Evolutionary conservation across 257 asterid genomes (phyloP).

Genomic region (Ballota nigra): DNA sequence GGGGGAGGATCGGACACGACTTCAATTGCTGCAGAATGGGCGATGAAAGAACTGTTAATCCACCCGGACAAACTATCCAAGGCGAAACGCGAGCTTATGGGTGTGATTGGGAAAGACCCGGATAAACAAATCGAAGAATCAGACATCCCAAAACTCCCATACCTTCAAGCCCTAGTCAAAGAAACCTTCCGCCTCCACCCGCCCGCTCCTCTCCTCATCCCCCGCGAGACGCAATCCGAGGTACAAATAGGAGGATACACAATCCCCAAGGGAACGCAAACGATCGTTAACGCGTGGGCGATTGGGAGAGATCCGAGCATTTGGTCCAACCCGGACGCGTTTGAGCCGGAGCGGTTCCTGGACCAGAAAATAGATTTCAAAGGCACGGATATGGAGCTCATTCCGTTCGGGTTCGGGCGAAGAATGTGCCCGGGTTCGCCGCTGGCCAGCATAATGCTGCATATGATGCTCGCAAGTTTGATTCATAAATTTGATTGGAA

Average conservation of each 20-base stretch:
- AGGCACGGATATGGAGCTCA: slow-evolving; percentile 34
- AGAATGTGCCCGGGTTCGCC: slow-evolving; percentile 30
- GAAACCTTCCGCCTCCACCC: slow-evolving; percentile 10
- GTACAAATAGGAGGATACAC: slow-evolving; percentile 7
- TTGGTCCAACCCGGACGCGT: slow-evolving; percentile 19
- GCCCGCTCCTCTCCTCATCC: background rate
- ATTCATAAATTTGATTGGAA: slow-evolving; percentile 38
- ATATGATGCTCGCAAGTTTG: slow-evolving; percentile 22
- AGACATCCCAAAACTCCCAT: slow-evolving; percentile 29
- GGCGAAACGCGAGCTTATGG: background rate
- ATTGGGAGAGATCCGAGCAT: slow-evolving; percentile 9
- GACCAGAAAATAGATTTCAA: background rate
- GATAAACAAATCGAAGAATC: slow-evolving; percentile 15
- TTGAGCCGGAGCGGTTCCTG: slow-evolving; percentile 24
- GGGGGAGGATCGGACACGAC: background rate
- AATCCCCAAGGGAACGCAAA: slow-evolving; percentile 22
- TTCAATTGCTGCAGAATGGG: background rate
- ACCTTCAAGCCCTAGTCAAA: slow-evolving; percentile 15
- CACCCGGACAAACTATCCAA: background rate
- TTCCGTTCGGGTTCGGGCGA: slow-evolving; percentile 37
- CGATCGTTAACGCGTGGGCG: slow-evolving; percentile 23
- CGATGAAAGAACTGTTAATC: background rate
- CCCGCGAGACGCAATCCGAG: background rate
- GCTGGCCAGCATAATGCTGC: slow-evolving; percentile 28
- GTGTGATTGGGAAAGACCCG: background rate